Evolutionary conservation across 441 rosid species (phyloP), one percentile per base, ranked within the genome.

Genomic region (Populus hybrid): DNA sequence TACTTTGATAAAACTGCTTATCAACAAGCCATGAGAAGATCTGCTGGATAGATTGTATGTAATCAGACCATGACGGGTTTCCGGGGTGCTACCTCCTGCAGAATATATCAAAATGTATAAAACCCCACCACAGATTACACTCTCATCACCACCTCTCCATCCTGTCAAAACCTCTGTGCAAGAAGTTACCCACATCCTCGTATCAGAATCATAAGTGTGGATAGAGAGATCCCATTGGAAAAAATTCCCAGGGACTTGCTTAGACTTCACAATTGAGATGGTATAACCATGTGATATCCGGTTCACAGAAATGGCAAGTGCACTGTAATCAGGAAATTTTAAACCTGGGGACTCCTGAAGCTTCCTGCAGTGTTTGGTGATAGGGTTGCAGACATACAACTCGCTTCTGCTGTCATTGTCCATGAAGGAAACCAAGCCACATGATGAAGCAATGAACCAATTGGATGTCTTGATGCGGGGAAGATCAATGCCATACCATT

Each of bases 81-180:
- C 94, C 5, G 88, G 86, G 24, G 82, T 40, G 63, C 88, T 79
- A 50, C 89, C 86, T 6, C 93, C 92, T 0, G 94, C 88, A 10
- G 95, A 86, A 87, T 92, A 94, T 12, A 87, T 88, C 77, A 89
- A 74, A 80, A 92, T 82, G 85, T 92, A 93, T 28, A 95, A 73
- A 42, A 90, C 82, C 50, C 90, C 89, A 67, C 86, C 84, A 57
- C 97, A 92, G 66, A 94, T 90, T 70, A 90, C 91, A 78, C 99
- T 90, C 77, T 92, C 98, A 80, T 92, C 87, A 23, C 98, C 99
- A 74, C 92, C 93, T 85, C 98, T 92, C 99, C 98, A 95, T 66
- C 99, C 99, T 3, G 86, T 84, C 61, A 95, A 83, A 46, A 93
- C 92, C 84, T 93, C 98, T 1, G 84, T 83, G 72, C 84, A 79